Evolutionary conservation across 2,329 filamentous ascomycete species (phyloP).

Genomic region (Hymenoscyphus infarciens): DNA sequence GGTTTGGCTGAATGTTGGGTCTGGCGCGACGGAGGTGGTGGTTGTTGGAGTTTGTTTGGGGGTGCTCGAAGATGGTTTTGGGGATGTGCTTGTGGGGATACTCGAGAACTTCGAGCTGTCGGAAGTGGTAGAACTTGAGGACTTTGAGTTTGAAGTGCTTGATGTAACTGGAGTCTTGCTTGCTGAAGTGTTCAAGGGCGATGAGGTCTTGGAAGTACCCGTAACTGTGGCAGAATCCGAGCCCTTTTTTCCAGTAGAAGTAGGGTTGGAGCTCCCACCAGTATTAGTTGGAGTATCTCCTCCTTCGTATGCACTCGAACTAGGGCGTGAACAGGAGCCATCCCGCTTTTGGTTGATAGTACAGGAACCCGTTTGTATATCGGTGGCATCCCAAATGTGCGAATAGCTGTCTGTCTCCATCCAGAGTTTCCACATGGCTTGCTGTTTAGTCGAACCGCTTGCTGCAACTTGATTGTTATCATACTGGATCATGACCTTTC

Average conservation of each 20-base stretch:
- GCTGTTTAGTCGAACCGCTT: background rate
- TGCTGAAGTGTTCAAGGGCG: too few species aligned
- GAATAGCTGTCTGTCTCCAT: background rate
- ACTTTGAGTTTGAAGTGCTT: too few species aligned
- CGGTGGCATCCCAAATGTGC: slow-evolving; percentile 3
- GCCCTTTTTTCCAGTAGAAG: too few species aligned
- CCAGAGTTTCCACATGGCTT: slow-evolving; percentile 6
- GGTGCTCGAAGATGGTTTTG: too few species aligned
- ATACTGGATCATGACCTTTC: slow-evolving; percentile 5
- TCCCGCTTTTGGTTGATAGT: background rate
- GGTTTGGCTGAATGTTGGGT: background rate
- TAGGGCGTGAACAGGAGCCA: background rate
- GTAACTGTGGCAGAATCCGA: too few species aligned
- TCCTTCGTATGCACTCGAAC: background rate
- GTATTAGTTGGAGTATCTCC: background rate
- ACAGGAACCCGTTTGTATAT: background rate
- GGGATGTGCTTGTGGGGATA: too few species aligned
- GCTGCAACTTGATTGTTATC: slow-evolving; percentile 2
- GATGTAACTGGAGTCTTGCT: too few species aligned
- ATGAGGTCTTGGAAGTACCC: too few species aligned
- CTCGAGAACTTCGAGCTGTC: too few species aligned
- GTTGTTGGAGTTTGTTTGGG: background rate
- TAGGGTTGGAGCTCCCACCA: background rate
- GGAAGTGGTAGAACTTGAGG: too few species aligned
- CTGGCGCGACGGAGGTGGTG: background rate